These are phyloP conservation scores for Schrenkiella parvula DNA, from an alignment of 345 rosid genomes.

Conservation along the genomic window DNA sequence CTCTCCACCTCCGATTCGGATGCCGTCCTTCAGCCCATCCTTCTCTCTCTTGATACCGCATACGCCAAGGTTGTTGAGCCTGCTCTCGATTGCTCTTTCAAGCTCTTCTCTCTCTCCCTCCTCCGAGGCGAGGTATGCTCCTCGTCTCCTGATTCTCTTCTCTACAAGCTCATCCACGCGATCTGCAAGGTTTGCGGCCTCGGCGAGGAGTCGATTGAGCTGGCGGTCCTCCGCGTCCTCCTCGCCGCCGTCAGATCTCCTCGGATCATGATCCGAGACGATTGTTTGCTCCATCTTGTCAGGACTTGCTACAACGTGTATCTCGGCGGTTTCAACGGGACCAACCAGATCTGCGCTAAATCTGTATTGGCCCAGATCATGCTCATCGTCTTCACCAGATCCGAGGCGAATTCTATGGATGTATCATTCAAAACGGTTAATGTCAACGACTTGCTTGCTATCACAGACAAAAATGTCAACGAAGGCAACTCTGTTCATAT, in stretches of 20 bases:
- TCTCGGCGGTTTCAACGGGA: conserved; percentile 72
- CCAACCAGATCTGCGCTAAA: conserved; percentile 96
- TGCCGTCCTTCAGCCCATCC: conserved; percentile 58
- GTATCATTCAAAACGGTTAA: conserved; percentile 51
- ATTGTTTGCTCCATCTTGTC: conserved; percentile 68
- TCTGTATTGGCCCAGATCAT: conserved; percentile 83
- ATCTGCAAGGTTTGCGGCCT: conserved; percentile 68
- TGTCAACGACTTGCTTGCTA: conserved; percentile 63
- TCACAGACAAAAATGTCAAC: conserved; percentile 75
- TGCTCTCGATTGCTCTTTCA: conserved; percentile 72
- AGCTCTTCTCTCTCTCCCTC: conserved; percentile 68
- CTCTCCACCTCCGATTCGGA: conserved; percentile 63
- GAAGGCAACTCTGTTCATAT: conserved; percentile 79
- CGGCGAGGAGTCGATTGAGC: conserved; percentile 80
- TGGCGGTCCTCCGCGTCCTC: conserved; percentile 67
- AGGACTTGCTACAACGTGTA: conserved; percentile 89
- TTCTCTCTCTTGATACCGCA: conserved; percentile 69
- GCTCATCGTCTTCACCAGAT: conserved; percentile 67
- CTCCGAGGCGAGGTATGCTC: conserved; percentile 68
- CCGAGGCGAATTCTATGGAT: conserved; percentile 66
- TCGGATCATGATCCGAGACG: conserved; percentile 72
- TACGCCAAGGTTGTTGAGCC: conserved; percentile 80
- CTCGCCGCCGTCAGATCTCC: conserved; percentile 82
- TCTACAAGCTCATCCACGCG: conserved; percentile 44
- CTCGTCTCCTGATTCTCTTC: too few species aligned